Evolutionary conservation across 257 asterid genomes (phyloP).

Genomic region (Nicotiana tabacum): DNA sequence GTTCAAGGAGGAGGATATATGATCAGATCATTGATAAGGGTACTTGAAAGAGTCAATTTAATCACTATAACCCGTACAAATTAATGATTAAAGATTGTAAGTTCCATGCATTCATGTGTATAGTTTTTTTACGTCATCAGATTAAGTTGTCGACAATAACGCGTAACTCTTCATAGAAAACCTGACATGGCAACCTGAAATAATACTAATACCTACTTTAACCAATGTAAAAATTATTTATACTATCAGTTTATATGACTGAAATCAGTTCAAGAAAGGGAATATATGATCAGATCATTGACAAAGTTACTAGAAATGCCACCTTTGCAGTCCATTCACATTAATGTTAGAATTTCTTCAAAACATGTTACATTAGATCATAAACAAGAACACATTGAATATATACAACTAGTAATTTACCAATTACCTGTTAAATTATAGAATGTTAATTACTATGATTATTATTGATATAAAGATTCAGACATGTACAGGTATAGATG

Average conservation of each 20-base stretch:
- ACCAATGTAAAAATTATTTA: not conserved
- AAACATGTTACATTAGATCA: not conserved
- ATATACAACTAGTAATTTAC: not conserved
- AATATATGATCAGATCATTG: not conserved
- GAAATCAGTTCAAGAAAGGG: too few species aligned
- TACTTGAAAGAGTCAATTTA: not conserved
- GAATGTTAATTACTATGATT: not conserved
- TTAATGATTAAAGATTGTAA: not conserved
- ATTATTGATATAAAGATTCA: conserved; percentile 24
- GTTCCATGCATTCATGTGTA: not conserved
- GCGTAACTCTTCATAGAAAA: not conserved
- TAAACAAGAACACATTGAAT: not conserved
- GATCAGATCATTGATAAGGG: too few species aligned
- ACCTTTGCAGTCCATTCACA: not conserved
- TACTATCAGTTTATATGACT: too few species aligned
- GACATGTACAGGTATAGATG: conserved; percentile 73
- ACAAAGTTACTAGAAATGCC: not conserved
- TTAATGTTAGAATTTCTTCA: not conserved
- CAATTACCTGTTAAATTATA: not conserved
- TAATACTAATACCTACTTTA: not conserved
- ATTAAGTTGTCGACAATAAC: not conserved
- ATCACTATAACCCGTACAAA: not conserved
- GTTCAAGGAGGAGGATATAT: too few species aligned
- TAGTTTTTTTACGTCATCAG: too few species aligned
- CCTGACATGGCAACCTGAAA: not conserved